phyloP scores from a whole-genome alignment of 1,284 basidiomycete genomes.

The Trichosporon sp. region DNA sequence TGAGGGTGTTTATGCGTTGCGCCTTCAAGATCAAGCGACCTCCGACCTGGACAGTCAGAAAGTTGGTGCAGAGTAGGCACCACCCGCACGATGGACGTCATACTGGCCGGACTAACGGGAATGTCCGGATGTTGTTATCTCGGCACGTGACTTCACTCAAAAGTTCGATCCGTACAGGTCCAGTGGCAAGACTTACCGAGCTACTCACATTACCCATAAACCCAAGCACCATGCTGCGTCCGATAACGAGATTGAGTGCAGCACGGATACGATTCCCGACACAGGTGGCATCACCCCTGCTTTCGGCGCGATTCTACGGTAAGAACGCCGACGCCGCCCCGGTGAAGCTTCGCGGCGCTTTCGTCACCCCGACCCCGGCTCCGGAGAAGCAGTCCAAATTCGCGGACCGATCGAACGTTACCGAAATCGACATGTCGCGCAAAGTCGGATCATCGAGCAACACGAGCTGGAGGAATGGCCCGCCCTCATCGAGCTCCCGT shows the following conservation, averaged over 20 bases:
- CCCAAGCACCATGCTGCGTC: background rate
- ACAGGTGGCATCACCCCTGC: background rate
- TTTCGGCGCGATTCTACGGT: background rate
- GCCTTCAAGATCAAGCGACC: no score
- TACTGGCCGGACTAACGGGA: background rate
- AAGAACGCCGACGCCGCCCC: background rate
- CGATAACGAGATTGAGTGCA: background rate
- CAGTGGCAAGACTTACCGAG: background rate
- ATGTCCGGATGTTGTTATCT: slow-evolving; percentile 5
- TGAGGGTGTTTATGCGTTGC: no score
- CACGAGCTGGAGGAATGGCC: background rate
- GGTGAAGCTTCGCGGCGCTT: background rate
- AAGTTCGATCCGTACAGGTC: background rate
- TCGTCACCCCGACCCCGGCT: background rate
- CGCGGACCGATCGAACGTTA: background rate
- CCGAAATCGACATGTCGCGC: background rate
- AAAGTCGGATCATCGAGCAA: background rate
- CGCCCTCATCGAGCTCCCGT: background rate
- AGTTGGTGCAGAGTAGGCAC: background rate
- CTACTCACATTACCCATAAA: background rate
- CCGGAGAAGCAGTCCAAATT: background rate
- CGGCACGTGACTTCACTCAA: background rate
- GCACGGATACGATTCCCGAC: background rate
- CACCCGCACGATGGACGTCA: background rate
- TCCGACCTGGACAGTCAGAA: background rate